phyloP scores from a whole-genome alignment of 2,329 filamentous ascomycete species.

The Magnaporthiopsis incrustans region DNA sequence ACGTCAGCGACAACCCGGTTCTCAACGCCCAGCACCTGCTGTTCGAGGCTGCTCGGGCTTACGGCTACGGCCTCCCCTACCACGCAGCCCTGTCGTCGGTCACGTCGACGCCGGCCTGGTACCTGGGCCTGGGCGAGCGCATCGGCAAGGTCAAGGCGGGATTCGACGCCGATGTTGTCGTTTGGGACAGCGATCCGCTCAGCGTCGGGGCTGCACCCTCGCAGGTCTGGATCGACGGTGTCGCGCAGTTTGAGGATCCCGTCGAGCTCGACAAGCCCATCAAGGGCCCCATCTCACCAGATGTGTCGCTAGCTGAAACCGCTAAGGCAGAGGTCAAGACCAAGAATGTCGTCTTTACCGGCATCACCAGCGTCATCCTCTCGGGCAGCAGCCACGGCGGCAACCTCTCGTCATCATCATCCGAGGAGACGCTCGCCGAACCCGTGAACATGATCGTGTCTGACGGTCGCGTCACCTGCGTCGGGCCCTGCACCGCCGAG shows the following conservation, averaged over 20 bases:
- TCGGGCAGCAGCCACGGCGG: conserved; percentile 30
- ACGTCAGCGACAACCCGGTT: conserved; percentile 65
- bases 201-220: conserved; percentile 50
- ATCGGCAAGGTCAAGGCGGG: conserved; percentile 55
- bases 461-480: conserved; percentile 46
- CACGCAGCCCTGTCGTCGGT: conserved; percentile 51
- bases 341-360: conserved; percentile 44
- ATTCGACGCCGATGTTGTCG: conserved; percentile 52
- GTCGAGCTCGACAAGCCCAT: conserved; percentile 45
- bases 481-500: conserved; percentile 43
- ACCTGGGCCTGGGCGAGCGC: conserved; percentile 48
- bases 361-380: conserved; percentile 44
- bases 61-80: conserved; percentile 53
- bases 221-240: conserved; percentile 58
- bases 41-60: conserved; percentile 54
- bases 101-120: conserved; percentile 49
- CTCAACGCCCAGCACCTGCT: conserved; percentile 63
- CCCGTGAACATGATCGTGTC: conserved; percentile 40
- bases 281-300: conserved; percentile 27
- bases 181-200: conserved; percentile 57
- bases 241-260: conserved; percentile 46
- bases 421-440: conserved; percentile 14
- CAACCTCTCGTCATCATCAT: conserved; percentile 10
- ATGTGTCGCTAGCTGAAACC: conserved; percentile 31
- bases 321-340: conserved; percentile 31